Base-by-base conservation (phyloP, 164 flowering plant genomes). In the Litsea cubeba region DNA sequence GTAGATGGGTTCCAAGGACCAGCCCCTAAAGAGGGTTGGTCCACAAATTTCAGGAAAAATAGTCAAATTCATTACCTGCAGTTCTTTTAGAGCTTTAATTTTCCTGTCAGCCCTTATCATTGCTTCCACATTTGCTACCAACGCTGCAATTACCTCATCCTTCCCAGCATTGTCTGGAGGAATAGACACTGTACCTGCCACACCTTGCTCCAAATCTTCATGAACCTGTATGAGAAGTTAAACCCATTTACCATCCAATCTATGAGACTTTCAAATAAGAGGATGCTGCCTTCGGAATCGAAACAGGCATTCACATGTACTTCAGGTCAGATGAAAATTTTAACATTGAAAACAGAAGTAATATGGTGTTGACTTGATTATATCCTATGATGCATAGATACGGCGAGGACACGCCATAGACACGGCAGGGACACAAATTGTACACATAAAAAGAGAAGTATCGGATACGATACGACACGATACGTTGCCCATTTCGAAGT, bases 81-180 rank as follows among this genome's bases (percentile, higher is more conserved):
- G 77, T 75, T 96, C 90, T 71, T 96, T 94, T 70, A 96, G 79
- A 76, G 98, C 83, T 40, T 97, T 92, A 77, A 91, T 87, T 83
- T 96, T 96, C 75, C 99, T 77, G 87, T 96, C 99, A 63, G 99
- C 95, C 82, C 78, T 87, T 66, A 96, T 96, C 99, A 96, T 96
- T 65, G 90, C 92, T 74, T 87, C 90, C 54, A 94, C 98, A 74
- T 96, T 96, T 40, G 91, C 85, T 77, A 91, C 99, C 81, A 96
- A 77, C 74, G 97, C 87, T 57, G 90, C 88, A 83, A 94, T 85
- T 51, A 94, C 90, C 73, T 88, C 90, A 75, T 90, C 97, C 83
- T 94, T 92, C 54, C 87, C 92, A 62, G 83, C 91, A 81, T 85
- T 86, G 74, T 83, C 82, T 26, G 88, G 62, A 0, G 99, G 98